Percentiles rank a stretch among this genome's conserved stretches.
Evolutionary conservation across 164 flowering plant genomes (phyloP).

Genomic region (Sextonia rubra): DNA sequence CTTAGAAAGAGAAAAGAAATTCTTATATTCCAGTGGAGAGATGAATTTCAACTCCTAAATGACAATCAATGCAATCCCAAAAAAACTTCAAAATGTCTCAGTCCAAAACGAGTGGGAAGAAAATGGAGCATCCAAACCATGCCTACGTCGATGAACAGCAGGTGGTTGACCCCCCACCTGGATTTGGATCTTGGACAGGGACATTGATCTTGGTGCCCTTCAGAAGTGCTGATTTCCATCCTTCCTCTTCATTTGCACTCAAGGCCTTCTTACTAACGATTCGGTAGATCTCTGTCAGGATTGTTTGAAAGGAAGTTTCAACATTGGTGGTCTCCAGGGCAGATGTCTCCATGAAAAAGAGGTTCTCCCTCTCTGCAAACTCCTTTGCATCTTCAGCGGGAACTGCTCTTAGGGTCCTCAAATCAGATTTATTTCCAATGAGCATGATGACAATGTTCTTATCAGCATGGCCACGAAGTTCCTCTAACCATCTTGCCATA

Average conservation of each 20-base stretch:
- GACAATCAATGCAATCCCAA: background rate
- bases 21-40: background rate
- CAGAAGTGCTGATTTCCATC: slow-evolving; percentile 35
- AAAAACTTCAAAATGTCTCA: background rate
- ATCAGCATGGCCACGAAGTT: slow-evolving; percentile 57
- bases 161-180: slow-evolving; percentile 14
- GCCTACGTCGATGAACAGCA: slow-evolving; percentile 36
- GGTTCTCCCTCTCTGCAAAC: slow-evolving; percentile 64
- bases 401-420: slow-evolving; percentile 54
- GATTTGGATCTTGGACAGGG: slow-evolving; percentile 33
- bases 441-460: slow-evolving; percentile 16
- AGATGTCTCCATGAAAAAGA: slow-evolving; percentile 71
- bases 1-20: background rate
- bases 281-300: slow-evolving; percentile 52
- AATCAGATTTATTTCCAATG: slow-evolving; percentile 49
- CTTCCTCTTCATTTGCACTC: slow-evolving; percentile 30
- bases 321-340: slow-evolving; percentile 67
- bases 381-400: slow-evolving; percentile 71
- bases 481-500: slow-evolving; percentile 77
- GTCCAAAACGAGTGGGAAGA: background rate
- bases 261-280: slow-evolving; percentile 56
- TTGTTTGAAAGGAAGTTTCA: slow-evolving; percentile 52
- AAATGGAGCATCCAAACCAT: slow-evolving; percentile 1
- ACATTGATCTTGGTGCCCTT: slow-evolving; percentile 55
- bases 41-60: background rate